Evolutionary conservation across 2,329 filamentous ascomycete species (phyloP).

Genomic region (Cladophialophora yegresii): DNA sequence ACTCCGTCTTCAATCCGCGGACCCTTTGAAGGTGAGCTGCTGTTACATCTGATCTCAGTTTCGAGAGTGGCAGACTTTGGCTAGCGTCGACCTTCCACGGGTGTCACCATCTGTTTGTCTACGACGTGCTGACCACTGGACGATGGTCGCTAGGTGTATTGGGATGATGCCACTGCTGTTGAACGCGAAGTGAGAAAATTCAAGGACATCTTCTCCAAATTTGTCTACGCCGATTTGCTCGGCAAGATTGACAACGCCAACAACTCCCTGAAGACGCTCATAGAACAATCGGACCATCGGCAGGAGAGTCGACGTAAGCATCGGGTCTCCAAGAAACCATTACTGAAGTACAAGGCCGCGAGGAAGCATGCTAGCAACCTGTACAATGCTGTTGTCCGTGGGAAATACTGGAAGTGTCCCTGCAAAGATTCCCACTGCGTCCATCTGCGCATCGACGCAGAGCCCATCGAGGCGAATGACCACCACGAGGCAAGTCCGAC

Average conservation of each 20-base stretch:
- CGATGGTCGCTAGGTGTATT: neutral
- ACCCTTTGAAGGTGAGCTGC: conserved; percentile 5
- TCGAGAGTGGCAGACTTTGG: neutral
- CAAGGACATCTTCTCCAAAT: conserved; percentile 22
- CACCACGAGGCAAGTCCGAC: neutral
- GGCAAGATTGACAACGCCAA: conserved; percentile 33
- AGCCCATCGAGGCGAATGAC: neutral
- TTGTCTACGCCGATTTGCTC: conserved; percentile 30
- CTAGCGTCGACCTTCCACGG: neutral
- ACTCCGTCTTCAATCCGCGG: conserved; percentile 2
- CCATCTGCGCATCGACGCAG: conserved; percentile 18
- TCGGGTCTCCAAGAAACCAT: conserved; percentile 2
- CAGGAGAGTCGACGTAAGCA: conserved; percentile 9
- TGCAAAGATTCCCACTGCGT: conserved; percentile 19
- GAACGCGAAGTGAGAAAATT: conserved; percentile 17
- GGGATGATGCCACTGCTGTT: conserved; percentile 2
- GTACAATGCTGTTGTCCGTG: conserved; percentile 18
- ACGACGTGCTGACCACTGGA: neutral
- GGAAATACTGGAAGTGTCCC: conserved; percentile 23
- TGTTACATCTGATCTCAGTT: neutral
- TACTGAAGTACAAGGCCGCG: conserved; percentile 1
- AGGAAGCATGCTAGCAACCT: conserved; percentile 18
- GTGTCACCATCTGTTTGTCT: neutral
- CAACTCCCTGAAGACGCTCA: conserved; percentile 28
- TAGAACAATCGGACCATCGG: conserved; percentile 20